These are phyloP conservation scores for Rosa multiflora DNA, from an alignment of 306 rosid genomes.

Conservation along the genomic window DNA sequence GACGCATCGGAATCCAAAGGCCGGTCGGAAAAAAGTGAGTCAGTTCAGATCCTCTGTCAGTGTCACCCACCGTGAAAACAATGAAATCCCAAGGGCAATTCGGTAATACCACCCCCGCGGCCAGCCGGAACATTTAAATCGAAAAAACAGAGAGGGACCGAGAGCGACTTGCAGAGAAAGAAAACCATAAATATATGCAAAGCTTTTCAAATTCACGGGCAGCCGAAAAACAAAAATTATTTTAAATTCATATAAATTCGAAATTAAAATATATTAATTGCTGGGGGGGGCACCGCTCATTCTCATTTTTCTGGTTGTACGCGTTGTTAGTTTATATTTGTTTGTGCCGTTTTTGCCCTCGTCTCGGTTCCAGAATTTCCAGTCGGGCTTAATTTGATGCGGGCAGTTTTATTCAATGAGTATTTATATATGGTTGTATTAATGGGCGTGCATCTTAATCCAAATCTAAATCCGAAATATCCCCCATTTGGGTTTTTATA, in stretches of 20 bases:
- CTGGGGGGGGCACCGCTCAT: conserved; percentile 32
- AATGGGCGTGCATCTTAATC: not conserved
- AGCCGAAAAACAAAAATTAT: not conserved
- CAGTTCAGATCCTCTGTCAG: conserved; percentile 2
- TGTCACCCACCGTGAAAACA: conserved; percentile 15
- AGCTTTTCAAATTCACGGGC: conserved; percentile 14
- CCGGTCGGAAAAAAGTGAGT: not conserved
- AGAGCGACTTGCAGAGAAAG: conserved; percentile 45
- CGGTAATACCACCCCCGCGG: conserved; percentile 16
- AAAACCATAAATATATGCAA: conserved; percentile 29
- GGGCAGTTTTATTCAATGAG: not conserved
- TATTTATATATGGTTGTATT: not conserved
- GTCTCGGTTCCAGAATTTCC: too few species aligned
- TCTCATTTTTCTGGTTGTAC: conserved; percentile 20
- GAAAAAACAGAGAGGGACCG: conserved; percentile 11
- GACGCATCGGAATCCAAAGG: conserved; percentile 13
- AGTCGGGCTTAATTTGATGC: not conserved
- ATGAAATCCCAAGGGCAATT: conserved; percentile 9
- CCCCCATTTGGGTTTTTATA: conserved; percentile 8
- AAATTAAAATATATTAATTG: not conserved
- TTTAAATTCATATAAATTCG: not conserved
- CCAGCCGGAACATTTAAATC: conserved; percentile 61
- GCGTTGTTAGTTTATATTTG: conserved; percentile 21
- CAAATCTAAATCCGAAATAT: conserved; percentile 4
- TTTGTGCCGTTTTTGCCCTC: not conserved